These are phyloP conservation scores for Suillus luteus DNA, from an alignment of 768 basidiomycete genomes.

Conservation along the genomic window DNA sequence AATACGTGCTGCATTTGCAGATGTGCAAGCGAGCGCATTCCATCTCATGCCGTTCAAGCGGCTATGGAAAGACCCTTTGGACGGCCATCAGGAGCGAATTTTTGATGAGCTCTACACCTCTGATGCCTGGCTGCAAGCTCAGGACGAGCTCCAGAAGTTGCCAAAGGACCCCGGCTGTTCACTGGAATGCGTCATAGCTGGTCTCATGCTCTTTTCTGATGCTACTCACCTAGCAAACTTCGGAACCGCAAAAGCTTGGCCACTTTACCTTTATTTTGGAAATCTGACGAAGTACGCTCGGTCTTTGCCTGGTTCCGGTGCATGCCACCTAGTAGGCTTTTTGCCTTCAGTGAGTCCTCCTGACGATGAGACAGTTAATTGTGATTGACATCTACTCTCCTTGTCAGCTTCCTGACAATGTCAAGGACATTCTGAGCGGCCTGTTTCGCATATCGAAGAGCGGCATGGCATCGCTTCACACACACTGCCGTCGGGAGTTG, in stretches of 20 bases:
- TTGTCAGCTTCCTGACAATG: background rate
- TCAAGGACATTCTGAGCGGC: background rate
- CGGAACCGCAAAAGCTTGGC: no score
- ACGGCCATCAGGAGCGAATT: background rate
- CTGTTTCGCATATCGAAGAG: background rate
- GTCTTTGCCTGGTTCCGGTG: conserved; percentile 12
- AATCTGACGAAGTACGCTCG: conserved; percentile 13
- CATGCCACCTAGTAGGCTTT: conserved; percentile 18
- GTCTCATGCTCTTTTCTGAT: no score
- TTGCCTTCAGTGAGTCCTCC: conserved; percentile 20
- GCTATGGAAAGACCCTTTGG: conserved; percentile 11
- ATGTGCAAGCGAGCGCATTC: conserved; percentile 13
- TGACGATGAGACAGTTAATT: background rate
- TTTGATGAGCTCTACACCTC: no score
- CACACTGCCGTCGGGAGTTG: conserved; percentile 10
- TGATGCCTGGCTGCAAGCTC: no score
- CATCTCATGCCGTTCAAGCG: conserved; percentile 28
- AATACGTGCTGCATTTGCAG: conserved; percentile 15
- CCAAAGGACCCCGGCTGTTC: no score
- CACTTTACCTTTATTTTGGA: no score
- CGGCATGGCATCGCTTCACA: background rate
- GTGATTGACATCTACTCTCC: background rate
- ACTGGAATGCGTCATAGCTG: no score
- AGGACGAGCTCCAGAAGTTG: no score
- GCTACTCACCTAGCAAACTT: no score